Percentiles rank a stretch among this genome's conserved stretches.
These are phyloP conservation scores for Beauveria asiatica DNA, from an alignment of 2,329 filamentous ascomycete genomes.

Conservation along the genomic window DNA sequence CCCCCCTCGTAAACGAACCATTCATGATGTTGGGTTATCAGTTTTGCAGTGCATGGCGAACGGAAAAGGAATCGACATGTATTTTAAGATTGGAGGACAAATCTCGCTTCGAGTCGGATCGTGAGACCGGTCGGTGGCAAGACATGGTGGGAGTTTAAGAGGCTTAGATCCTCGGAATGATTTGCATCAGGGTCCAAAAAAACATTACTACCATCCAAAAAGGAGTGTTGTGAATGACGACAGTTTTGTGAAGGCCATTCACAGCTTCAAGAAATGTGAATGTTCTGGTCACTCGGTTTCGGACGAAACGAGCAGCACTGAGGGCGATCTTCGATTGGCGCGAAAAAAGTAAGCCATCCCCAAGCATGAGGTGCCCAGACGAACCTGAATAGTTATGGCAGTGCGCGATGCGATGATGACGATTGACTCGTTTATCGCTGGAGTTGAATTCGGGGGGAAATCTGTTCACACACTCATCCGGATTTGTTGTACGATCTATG, in stretches of 20 bases:
- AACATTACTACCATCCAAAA: slow-evolving; percentile 21
- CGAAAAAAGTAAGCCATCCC: not conserved
- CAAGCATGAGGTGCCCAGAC: no score
- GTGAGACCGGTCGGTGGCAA: slow-evolving; percentile 32
- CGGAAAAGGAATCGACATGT: slow-evolving; percentile 37
- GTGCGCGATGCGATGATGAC: no score
- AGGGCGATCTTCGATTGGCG: not conserved
- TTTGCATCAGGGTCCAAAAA: slow-evolving; percentile 37
- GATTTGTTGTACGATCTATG: no score
- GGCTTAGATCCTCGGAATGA: slow-evolving; percentile 40
- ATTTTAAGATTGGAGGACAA: slow-evolving; percentile 37
- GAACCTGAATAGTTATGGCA: no score
- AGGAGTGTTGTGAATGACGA: slow-evolving; percentile 6
- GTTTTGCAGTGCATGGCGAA: slow-evolving; percentile 36
- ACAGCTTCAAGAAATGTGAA: not conserved
- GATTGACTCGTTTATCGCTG: no score
- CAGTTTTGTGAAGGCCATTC: slow-evolving; percentile 3
- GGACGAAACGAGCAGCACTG: not conserved
- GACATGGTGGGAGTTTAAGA: slow-evolving; percentile 38
- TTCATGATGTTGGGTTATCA: slow-evolving; percentile 34
- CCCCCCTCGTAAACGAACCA: slow-evolving; percentile 52
- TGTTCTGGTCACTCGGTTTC: not conserved
- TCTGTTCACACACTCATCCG: no score
- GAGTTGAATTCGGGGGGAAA: no score
- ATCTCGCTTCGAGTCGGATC: slow-evolving; percentile 32